These are phyloP conservation scores for Pharnaceum exiguum DNA, from an alignment of 148 eudicot species.

Conservation along the genomic window DNA sequence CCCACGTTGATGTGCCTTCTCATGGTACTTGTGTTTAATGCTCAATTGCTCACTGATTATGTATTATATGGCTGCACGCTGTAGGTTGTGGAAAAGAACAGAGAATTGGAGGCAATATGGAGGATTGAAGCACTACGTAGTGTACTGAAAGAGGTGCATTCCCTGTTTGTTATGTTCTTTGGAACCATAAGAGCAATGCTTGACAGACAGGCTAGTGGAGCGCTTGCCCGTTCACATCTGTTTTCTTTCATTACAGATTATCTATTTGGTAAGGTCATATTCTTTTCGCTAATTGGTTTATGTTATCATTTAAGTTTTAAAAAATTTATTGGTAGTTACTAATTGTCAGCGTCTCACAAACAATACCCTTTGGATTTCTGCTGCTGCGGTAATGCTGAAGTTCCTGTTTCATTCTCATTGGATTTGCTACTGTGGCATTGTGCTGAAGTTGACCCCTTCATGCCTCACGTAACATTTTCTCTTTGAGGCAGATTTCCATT, in stretches of 20 bases:
- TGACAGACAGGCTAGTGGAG: constrained; percentile 81
- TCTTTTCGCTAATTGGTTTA: constrained; percentile 5
- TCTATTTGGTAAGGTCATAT: constrained; percentile 61
- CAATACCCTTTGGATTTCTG: constrained; percentile 85
- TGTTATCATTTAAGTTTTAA: constrained; percentile 27
- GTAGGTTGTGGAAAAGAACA: constrained; percentile 85
- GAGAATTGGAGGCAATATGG: constrained; percentile 76
- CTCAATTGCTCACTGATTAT: too few species aligned
- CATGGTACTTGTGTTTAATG: background rate
- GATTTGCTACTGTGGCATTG: constrained; percentile 57
- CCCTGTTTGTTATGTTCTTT: constrained; percentile 81
- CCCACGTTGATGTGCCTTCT: too few species aligned
- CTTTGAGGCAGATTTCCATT: constrained; percentile 87
- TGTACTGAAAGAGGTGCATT: constrained; percentile 86
- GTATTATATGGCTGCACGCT: constrained; percentile 7
- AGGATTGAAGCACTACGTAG: constrained; percentile 72
- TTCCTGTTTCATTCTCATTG: constrained; percentile 60
- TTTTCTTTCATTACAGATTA: constrained; percentile 76
- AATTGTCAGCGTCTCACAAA: constrained; percentile 95
- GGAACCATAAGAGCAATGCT: constrained; percentile 75
- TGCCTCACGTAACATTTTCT: constrained; percentile 58
- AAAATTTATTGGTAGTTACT: constrained; percentile 65
- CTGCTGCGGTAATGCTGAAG: constrained; percentile 98
- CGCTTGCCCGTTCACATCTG: constrained; percentile 61
- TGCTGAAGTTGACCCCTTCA: constrained; percentile 55